These are phyloP conservation scores for Candida ascalaphidarum DNA, from an alignment of 805 yeast species.

Conservation along the genomic window DNA sequence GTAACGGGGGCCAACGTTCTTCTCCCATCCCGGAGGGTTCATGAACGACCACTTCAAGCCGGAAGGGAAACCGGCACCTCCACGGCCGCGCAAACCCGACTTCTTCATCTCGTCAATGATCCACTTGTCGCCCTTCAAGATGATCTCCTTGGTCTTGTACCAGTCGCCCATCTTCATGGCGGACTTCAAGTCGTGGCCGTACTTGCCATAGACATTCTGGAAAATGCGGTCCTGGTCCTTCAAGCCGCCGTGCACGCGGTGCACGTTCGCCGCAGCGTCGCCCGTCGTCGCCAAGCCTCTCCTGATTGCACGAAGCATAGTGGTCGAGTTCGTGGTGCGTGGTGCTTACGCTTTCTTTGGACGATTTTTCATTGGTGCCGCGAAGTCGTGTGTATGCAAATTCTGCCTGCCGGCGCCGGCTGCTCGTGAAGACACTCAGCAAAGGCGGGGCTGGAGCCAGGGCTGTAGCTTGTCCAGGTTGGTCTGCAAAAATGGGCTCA, in stretches of 20 bases:
- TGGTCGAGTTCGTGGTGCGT: too few species aligned
- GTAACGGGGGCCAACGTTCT: slow-evolving; percentile 81
- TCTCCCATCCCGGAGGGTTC: slow-evolving; percentile 96
- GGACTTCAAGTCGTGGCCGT: slow-evolving; percentile 67
- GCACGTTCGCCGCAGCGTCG: slow-evolving; percentile 39
- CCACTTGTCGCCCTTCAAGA: slow-evolving; percentile 82
- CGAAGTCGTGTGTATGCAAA: too few species aligned
- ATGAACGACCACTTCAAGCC: slow-evolving; percentile 89
- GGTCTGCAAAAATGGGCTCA: too few species aligned
- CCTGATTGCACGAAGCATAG: slow-evolving; percentile 13
- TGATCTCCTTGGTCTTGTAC: slow-evolving; percentile 83
- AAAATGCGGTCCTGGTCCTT: slow-evolving; percentile 80
- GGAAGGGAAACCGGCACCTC: slow-evolving; percentile 91
- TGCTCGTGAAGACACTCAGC: too few species aligned
- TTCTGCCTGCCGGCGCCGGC: too few species aligned
- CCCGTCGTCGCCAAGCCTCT: slow-evolving; percentile 39
- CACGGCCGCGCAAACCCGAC: slow-evolving; percentile 84
- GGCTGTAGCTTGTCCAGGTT: too few species aligned
- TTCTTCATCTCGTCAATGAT: slow-evolving; percentile 80
- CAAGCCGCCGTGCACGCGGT: slow-evolving; percentile 62
- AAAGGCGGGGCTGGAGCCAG: too few species aligned
- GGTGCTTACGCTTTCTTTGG: too few species aligned
- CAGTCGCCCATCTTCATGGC: slow-evolving; percentile 83
- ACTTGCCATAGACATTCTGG: slow-evolving; percentile 71
- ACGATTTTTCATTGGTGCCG: too few species aligned